Percentiles rank a stretch among this genome's conserved stretches.
Conservation (phyloP, 1,139 yeast species). For the Hansenula lynferdii region DNA sequence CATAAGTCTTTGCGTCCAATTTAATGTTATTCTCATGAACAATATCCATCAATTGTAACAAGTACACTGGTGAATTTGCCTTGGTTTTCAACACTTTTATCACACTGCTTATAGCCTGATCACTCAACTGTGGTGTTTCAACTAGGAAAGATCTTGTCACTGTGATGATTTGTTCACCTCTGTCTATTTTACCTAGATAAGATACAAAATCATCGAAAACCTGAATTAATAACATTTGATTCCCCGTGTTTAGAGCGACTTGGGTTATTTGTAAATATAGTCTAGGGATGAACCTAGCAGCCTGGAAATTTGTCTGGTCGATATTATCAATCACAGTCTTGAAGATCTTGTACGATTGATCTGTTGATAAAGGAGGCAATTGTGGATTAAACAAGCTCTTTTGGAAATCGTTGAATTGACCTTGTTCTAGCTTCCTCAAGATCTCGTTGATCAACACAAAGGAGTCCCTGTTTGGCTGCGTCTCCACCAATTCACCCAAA, state of each 20-base stretch:
- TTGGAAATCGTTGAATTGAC: neutral
- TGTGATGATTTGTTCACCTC: conserved; percentile 13
- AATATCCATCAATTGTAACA: no score
- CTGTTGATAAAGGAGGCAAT: conserved; percentile 10
- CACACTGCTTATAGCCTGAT: neutral
- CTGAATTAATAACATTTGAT: conserved; percentile 4
- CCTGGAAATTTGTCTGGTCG: conserved; percentile 11
- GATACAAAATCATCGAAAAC: conserved; percentile 10
- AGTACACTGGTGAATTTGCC: no score
- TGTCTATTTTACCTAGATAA: conserved; percentile 12
- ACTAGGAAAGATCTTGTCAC: conserved; percentile 5
- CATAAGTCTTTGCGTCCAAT: no score
- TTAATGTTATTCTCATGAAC: no score
- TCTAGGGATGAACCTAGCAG: conserved; percentile 20
- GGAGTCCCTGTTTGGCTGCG: conserved; percentile 3
- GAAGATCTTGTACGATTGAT: conserved; percentile 9
- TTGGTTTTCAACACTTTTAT: no score
- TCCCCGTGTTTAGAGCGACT: neutral
- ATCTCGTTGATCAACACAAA: conserved; percentile 16
- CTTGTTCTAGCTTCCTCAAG: conserved; percentile 11
- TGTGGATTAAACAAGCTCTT: neutral
- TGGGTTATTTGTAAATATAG: conserved; percentile 15
- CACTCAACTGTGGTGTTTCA: conserved; percentile 1
- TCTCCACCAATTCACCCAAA: conserved; percentile 1
- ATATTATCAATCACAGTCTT: conserved; percentile 7